These are phyloP conservation scores for Geosmithia putterillii DNA, from an alignment of 2,329 filamentous ascomycete species.

Conservation along the genomic window DNA sequence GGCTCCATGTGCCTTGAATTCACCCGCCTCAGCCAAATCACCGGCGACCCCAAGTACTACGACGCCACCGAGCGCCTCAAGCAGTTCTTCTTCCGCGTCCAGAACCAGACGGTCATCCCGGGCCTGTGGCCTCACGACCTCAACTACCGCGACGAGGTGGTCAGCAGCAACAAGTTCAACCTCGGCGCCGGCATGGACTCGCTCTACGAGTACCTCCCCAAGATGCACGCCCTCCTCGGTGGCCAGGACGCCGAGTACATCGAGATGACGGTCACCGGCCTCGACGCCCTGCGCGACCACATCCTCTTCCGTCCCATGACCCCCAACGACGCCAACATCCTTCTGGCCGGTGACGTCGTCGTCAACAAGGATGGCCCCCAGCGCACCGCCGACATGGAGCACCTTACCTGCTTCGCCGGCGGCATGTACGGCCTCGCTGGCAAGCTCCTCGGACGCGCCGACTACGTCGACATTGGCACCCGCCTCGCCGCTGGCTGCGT, in stretches of 20 bases:
- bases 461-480: constrained; percentile 33
- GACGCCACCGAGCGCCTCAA: constrained; percentile 67
- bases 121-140: constrained; percentile 61
- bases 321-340: constrained; percentile 43
- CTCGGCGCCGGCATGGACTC: constrained; percentile 34
- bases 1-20: constrained; percentile 66
- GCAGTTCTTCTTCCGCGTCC: constrained; percentile 49
- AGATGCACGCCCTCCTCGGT: constrained; percentile 50
- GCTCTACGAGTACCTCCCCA: constrained; percentile 48
- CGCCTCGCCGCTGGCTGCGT: constrained; percentile 39
- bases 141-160: constrained; percentile 43
- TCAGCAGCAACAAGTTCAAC: constrained; percentile 18
- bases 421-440: constrained; percentile 59
- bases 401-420: constrained; percentile 59
- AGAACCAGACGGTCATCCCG: constrained; percentile 54
- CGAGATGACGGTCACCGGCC: constrained; percentile 50
- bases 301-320: constrained; percentile 60
- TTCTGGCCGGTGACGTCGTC: constrained; percentile 37
- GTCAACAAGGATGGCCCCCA: constrained; percentile 5
- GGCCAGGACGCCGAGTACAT: constrained; percentile 51
- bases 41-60: constrained; percentile 61
- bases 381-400: constrained; percentile 28
- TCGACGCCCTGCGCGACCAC: constrained; percentile 47
- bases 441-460: constrained; percentile 38
- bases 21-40: constrained; percentile 61